phyloP scores from a whole-genome alignment of 2,329 filamentous ascomycete species.

The Aureobasidium sp. region DNA sequence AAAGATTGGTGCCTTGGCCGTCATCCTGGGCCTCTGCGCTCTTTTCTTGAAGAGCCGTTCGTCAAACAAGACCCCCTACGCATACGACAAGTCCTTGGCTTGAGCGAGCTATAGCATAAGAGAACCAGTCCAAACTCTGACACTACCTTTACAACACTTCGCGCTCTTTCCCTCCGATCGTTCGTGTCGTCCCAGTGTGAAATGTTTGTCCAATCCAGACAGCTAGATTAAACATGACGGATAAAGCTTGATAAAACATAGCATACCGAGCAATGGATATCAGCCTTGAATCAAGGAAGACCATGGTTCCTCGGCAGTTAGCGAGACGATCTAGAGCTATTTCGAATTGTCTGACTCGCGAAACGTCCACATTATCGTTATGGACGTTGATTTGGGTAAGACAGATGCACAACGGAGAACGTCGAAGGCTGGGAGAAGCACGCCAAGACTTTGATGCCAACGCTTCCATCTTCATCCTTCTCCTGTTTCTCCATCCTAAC shows the following conservation, averaged over 20 bases:
- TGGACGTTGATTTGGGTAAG: background rate
- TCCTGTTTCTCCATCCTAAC: background rate
- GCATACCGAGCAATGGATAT: background rate
- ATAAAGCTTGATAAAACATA: background rate
- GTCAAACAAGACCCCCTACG: slow-evolving; percentile 3
- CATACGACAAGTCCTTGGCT: slow-evolving; percentile 10
- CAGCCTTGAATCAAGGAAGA: background rate
- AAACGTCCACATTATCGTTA: background rate
- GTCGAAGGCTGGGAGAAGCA: background rate
- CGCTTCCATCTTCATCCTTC: background rate
- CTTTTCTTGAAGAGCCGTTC: slow-evolving; percentile 34
- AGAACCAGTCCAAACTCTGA: background rate
- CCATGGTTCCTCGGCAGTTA: background rate
- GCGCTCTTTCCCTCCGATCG: background rate
- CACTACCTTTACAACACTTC: background rate
- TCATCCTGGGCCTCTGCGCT: slow-evolving; percentile 37
- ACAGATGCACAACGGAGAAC: slow-evolving; percentile 5
- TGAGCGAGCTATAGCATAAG: slow-evolving; percentile 2
- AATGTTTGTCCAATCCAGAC: background rate
- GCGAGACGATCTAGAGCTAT: background rate
- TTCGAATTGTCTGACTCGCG: background rate
- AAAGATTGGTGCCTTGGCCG: slow-evolving; percentile 40
- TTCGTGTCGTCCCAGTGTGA: background rate
- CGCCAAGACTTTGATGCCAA: background rate
- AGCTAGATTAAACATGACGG: background rate